Percentiles rank a stretch among this genome's conserved stretches.
These are phyloP conservation scores for Sporothrix curviconia DNA, from an alignment of 2,329 filamentous ascomycete genomes.

Conservation along the genomic window DNA sequence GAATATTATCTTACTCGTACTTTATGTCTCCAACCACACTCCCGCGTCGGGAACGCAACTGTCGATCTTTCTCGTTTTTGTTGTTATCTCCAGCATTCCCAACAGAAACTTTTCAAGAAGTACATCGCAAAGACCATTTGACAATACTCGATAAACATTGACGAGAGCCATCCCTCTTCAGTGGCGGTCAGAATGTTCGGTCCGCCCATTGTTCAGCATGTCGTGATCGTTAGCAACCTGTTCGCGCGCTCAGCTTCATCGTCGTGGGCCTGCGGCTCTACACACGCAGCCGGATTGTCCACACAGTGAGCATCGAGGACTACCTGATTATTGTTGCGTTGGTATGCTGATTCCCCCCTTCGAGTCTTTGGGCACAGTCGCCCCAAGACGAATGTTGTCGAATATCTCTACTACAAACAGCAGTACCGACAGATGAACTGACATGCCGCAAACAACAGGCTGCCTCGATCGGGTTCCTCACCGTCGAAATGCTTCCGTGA, in stretches of 20 bases:
- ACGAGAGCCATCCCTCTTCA: no score
- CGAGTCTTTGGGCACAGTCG: no score
- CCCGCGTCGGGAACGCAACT: no score
- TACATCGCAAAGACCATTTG: background rate
- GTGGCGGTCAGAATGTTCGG: no score
- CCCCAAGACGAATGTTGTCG: no score
- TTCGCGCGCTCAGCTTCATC: background rate
- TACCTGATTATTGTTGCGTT: background rate
- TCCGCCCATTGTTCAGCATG: background rate
- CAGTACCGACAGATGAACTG: no score
- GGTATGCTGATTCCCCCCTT: background rate
- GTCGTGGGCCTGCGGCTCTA: background rate
- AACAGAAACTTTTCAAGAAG: no score
- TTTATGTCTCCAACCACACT: no score
- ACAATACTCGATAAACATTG: background rate
- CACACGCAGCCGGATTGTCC: background rate
- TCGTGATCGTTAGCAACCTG: background rate
- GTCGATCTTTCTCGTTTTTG: no score
- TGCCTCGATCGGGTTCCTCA: background rate
- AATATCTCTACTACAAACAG: no score
- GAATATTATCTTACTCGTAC: no score
- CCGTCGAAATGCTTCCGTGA: slow-evolving; percentile 1
- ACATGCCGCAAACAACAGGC: background rate
- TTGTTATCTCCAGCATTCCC: no score
- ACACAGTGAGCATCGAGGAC: background rate